Evolutionary conservation across 805 yeast genomes (phyloP), one percentile per base, ranked within the genome.

Genomic region (Cyberlindnera meyerae): DNA sequence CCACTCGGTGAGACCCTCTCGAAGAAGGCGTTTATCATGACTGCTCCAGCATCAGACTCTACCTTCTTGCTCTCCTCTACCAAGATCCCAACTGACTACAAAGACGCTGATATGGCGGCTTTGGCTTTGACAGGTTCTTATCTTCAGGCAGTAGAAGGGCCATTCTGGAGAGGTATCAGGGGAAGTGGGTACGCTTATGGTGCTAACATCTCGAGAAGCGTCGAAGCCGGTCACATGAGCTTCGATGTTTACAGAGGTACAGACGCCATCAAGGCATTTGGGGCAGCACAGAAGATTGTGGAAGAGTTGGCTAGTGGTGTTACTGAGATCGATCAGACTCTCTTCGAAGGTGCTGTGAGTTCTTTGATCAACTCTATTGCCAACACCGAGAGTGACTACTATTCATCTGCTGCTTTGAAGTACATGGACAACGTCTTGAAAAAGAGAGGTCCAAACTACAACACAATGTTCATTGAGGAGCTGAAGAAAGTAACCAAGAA

Each of bases 181-280:
- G 98, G 98, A 27, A 73, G 88, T 1, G 98, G 98, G 3, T 65
- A 85, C 29, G 97, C 97, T 0, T 93, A 93, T 58, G 97, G 96
- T 26, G 93, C 90, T 2, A 68, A 65, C 37, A 67, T 86, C 48
- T 54, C 68, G 29, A 68, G 75, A 32, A 70, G 72, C 43, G 54
- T 74, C 11, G 96, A 87, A 47, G 62, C 74, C 27, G 90, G 94
- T 4, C 74, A 70, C 36, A 59, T 90, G 44, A 67, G 70, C 5
- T 85, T 80, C 51, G 70, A 68, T 31, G 71, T 90, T 14, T 84
- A 85, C 51, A 73, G 96, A 44, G 96, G 94, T 11, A 75, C 95
- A 1, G 97, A 93, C 58, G 77, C 84, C 2, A 66, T 74, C 36
- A 75, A 77, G 44, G 70, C 77, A 14, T 74, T 73, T 62, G 57